phyloP scores from a whole-genome alignment of 192 early-diverging fungal species.

The Gamsiella multidivaricata region DNA sequence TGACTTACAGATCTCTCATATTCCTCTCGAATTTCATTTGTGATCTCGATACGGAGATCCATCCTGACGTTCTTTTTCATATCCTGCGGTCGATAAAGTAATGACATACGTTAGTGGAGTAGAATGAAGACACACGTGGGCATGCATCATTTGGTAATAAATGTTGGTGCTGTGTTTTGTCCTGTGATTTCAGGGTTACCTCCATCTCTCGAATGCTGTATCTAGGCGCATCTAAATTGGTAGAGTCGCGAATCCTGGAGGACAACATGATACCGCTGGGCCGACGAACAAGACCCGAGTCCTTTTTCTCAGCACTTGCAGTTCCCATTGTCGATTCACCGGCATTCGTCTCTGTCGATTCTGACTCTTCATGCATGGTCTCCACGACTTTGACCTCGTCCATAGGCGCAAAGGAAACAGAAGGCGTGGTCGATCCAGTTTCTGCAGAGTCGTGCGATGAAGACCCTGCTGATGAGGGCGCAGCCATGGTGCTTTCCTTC shows the following conservation, averaged over 20 bases:
- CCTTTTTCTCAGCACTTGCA: slow-evolving; percentile 5
- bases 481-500: slow-evolving; percentile 8
- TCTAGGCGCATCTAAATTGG: slow-evolving; percentile 48
- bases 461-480: background rate
- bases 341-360: background rate
- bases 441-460: background rate
- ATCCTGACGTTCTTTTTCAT: slow-evolving; percentile 54
- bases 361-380: background rate
- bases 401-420: slow-evolving; percentile 25
- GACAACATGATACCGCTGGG: slow-evolving; percentile 43
- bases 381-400: slow-evolving; percentile 23
- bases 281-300: slow-evolving; percentile 19
- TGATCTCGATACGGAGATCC: slow-evolving; percentile 53
- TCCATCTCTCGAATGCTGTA: slow-evolving; percentile 55
- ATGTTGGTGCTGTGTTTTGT: background rate
- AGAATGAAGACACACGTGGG: background rate
- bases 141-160: background rate
- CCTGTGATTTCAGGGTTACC: background rate
- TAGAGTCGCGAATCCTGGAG: slow-evolving; percentile 49
- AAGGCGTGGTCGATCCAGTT: background rate
- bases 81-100: slow-evolving; percentile 12
- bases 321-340: no score
- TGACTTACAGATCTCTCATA: slow-evolving; percentile 43
- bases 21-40: slow-evolving; percentile 52
- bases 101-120: background rate